A percentile compares a stretch with the other conserved stretches of the same genome.
Conservation (phyloP, 129 eudicot genomes). For the Scalesia atractyloides region DNA sequence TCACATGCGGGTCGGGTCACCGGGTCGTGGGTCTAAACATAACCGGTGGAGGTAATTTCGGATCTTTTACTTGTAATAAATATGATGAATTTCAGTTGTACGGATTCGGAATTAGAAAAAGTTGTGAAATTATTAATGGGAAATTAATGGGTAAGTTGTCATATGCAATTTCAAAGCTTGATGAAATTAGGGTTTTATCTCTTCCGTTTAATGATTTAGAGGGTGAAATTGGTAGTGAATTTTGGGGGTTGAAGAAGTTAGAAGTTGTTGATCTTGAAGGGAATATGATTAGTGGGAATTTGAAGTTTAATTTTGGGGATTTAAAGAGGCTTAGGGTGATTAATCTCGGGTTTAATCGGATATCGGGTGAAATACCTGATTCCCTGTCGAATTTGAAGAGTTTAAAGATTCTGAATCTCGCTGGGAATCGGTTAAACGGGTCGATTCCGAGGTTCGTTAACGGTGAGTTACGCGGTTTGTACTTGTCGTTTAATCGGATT, state of each 20-base stretch:
- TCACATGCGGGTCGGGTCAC: slow-evolving; percentile 55
- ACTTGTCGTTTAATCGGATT: slow-evolving; percentile 74
- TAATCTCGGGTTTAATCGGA: slow-evolving; percentile 82
- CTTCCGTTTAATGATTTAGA: slow-evolving; percentile 76
- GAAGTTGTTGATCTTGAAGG: slow-evolving; percentile 97
- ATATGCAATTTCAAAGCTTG: slow-evolving; percentile 52
- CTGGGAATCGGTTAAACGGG: slow-evolving; percentile 68
- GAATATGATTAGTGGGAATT: slow-evolving; percentile 56
- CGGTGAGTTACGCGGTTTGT: slow-evolving; percentile 65
- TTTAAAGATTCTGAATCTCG: slow-evolving; percentile 74
- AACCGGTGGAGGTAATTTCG: slow-evolving; percentile 72
- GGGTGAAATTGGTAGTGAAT: slow-evolving; percentile 62
- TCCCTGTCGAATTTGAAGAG: slow-evolving; percentile 44
- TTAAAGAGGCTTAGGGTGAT: slow-evolving; percentile 65
- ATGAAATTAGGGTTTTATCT: slow-evolving; percentile 65
- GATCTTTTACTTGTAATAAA: slow-evolving; percentile 51
- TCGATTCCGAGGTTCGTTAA: slow-evolving; percentile 63
- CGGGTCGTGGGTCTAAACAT: slow-evolving; percentile 69
- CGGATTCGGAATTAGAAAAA: slow-evolving; percentile 81
- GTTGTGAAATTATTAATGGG: slow-evolving; percentile 42
- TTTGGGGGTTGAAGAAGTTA: slow-evolving; percentile 83
- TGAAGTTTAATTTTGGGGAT: slow-evolving; percentile 50
- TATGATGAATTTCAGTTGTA: slow-evolving; percentile 64
- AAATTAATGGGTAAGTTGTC: slow-evolving; percentile 61
- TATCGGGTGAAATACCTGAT: slow-evolving; percentile 63